Percentiles rank a stretch among this genome's conserved stretches.
Conservation (phyloP, 176 grass and related monocot species). For the Avena eriantha region DNA sequence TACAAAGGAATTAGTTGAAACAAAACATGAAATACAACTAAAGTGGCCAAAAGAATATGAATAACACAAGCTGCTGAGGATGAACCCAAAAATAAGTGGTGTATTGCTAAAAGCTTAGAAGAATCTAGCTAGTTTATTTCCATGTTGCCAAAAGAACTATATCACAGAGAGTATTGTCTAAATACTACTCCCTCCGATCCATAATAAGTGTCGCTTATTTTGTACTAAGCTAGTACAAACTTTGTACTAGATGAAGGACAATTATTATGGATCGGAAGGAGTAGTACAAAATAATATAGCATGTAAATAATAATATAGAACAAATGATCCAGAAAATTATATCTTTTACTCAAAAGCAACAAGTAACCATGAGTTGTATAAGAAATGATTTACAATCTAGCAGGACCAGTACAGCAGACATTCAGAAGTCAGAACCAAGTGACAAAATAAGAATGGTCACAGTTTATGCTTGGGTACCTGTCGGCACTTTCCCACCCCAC, state of each 20-base stretch:
- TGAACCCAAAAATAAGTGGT: conserved; percentile 18
- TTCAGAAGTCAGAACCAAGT: conserved; percentile 34
- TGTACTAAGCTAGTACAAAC: too few relatives aligned
- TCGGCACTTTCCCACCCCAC: conserved; percentile 93
- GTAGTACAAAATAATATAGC: not conserved
- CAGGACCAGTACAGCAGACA: conserved; percentile 7
- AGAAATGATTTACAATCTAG: conserved; percentile 30
- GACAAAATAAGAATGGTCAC: conserved; percentile 19
- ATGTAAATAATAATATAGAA: not conserved
- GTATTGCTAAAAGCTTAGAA: conserved; percentile 9
- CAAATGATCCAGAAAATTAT: not conserved
- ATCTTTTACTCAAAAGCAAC: conserved; percentile 14
- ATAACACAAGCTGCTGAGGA: conserved; percentile 24
- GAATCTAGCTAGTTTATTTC: conserved; percentile 16
- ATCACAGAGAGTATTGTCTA: conserved; percentile 6
- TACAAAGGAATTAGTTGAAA: conserved; percentile 31
- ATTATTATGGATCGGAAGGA: too few relatives aligned
- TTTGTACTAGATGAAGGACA: too few relatives aligned
- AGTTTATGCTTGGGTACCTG: conserved; percentile 59
- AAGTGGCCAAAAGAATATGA: not conserved
- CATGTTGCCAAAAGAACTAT: conserved; percentile 16
- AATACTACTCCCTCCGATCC: not conserved
- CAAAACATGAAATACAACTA: conserved; percentile 26
- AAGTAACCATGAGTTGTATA: conserved; percentile 19
- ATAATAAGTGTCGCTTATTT: too few relatives aligned